phyloP scores from a whole-genome alignment of 495 filamentous ascomycete species.

The Penicillium angulare region DNA sequence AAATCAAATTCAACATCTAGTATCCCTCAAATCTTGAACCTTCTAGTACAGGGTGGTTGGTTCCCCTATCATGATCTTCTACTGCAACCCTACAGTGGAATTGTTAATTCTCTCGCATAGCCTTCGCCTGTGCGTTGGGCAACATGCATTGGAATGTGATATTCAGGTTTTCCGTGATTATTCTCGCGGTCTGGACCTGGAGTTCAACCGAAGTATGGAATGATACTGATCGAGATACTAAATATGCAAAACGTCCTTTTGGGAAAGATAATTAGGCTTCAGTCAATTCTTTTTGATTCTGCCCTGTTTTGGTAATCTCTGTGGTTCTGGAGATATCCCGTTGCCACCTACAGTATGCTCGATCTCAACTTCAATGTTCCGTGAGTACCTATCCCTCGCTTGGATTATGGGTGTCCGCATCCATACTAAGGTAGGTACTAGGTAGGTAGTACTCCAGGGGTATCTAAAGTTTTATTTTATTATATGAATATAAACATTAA shows the following conservation, averaged over 20 bases:
- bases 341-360: too few species aligned
- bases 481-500: too few species aligned
- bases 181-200: not conserved
- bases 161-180: not conserved
- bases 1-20: too few species aligned
- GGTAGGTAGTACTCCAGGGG: too few species aligned
- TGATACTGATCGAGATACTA: not conserved
- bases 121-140: slow-evolving; percentile 12
- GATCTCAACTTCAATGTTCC: not conserved
- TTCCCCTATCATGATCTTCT: too few species aligned
- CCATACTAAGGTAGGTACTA: not conserved
- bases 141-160: slow-evolving; percentile 32
- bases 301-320: too few species aligned
- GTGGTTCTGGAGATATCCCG: too few species aligned
- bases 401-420: not conserved
- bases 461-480: too few species aligned
- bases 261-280: not conserved
- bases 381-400: not conserved
- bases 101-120: slow-evolving; percentile 8
- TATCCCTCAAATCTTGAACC: too few species aligned
- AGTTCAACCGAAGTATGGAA: not conserved
- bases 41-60: too few species aligned
- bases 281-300: not conserved
- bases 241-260: not conserved
- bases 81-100: too few species aligned